Conservation (phyloP, 2,329 filamentous ascomycete species). For the Zalaria obscura region DNA sequence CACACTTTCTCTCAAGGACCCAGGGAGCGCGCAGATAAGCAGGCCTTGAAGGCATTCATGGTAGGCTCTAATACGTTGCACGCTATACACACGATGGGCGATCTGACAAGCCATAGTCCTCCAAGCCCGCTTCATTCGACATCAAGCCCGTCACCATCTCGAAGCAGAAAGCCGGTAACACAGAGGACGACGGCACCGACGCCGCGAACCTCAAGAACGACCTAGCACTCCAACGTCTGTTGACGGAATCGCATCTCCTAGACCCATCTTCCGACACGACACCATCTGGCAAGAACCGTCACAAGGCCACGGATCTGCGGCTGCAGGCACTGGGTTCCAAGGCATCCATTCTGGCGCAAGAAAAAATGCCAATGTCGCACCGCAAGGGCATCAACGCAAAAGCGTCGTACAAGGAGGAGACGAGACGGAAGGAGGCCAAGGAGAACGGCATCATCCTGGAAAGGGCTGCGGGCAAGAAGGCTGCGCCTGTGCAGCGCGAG, state of each 20-base stretch:
- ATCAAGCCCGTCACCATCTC: slow-evolving; percentile 13
- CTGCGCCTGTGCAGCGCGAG: slow-evolving; percentile 29
- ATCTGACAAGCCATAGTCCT: slow-evolving; percentile 22
- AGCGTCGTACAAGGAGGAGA: slow-evolving; percentile 49
- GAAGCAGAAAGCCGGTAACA: slow-evolving; percentile 12
- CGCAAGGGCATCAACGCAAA: slow-evolving; percentile 72
- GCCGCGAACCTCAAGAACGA: slow-evolving; percentile 71
- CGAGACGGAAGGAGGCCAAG: slow-evolving; percentile 60
- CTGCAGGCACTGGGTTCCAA: slow-evolving; percentile 72
- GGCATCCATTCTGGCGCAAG: slow-evolving; percentile 57
- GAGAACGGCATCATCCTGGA: slow-evolving; percentile 90
- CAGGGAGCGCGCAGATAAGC: slow-evolving; percentile 28
- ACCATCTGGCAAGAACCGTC: slow-evolving; percentile 54
- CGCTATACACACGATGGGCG: slow-evolving; percentile 5
- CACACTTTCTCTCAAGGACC: slow-evolving; percentile 18
- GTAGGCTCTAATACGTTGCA: slow-evolving; percentile 21
- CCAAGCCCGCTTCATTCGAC: slow-evolving; percentile 34
- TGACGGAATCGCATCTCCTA: slow-evolving; percentile 84
- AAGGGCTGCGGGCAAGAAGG: slow-evolving; percentile 31
- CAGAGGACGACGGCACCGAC: slow-evolving; percentile 41
- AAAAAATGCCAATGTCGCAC: slow-evolving; percentile 79
- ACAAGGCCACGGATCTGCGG: slow-evolving; percentile 72
- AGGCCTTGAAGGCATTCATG: slow-evolving; percentile 69
- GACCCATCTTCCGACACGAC: slow-evolving; percentile 40
- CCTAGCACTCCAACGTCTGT: slow-evolving; percentile 76